Conservation (phyloP, 2,329 filamentous ascomycete genomes). For the Cercospora brassicicola region DNA sequence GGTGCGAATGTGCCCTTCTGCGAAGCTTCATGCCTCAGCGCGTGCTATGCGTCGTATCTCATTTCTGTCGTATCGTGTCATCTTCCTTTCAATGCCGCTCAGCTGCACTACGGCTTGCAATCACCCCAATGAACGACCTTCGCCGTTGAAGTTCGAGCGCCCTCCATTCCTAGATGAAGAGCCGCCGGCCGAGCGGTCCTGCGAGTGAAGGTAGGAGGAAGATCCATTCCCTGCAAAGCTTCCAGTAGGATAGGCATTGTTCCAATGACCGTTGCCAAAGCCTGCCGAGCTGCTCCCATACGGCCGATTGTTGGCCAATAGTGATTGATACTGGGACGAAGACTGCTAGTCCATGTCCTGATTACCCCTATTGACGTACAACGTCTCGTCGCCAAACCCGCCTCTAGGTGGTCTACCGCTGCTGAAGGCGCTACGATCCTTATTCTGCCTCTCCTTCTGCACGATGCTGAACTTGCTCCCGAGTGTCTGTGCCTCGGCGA, state of each 20-base stretch:
- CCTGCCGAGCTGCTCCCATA: neutral
- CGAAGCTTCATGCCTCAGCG: neutral
- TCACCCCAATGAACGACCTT: neutral
- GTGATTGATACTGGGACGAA: neutral
- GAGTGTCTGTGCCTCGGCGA: conserved; percentile 69
- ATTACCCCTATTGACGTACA: conserved; percentile 25
- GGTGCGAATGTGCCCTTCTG: neutral
- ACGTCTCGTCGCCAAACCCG: conserved; percentile 24
- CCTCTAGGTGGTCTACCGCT: conserved; percentile 16
- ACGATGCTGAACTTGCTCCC: conserved; percentile 67
- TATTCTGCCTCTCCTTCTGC: conserved; percentile 43
- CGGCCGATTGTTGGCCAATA: neutral
- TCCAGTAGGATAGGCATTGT: neutral
- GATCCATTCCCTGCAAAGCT: neutral
- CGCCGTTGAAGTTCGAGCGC: neutral
- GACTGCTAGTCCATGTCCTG: conserved; percentile 19
- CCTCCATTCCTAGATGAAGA: neutral
- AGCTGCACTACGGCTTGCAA: neutral
- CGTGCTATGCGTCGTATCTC: conserved; percentile 7
- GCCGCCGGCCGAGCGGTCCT: neutral
- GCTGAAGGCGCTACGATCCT: conserved; percentile 29
- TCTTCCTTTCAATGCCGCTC: neutral
- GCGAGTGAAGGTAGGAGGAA: neutral
- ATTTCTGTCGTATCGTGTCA: neutral
- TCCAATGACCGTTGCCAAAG: neutral